phyloP scores from a whole-genome alignment of 805 yeast species.

The Nakazawaea sp. region DNA sequence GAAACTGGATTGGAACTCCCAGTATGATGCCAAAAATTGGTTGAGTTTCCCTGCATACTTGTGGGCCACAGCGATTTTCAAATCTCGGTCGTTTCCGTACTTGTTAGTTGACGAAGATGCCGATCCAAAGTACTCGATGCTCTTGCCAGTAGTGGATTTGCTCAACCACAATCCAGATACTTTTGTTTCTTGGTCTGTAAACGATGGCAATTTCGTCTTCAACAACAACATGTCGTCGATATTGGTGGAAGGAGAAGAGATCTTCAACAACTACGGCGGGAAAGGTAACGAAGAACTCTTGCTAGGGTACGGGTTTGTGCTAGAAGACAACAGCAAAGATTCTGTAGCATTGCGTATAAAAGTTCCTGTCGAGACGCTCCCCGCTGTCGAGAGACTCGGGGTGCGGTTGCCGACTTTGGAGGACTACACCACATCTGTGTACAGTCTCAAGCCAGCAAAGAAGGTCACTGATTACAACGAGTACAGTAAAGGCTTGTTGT shows the following conservation, averaged over 20 bases:
- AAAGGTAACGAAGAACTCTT: constrained; percentile 81
- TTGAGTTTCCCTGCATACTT: constrained; percentile 58
- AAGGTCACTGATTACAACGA: constrained; percentile 5
- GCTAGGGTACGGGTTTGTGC: constrained; percentile 75
- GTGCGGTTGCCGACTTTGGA: constrained; percentile 18
- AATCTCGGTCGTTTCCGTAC: constrained; percentile 78
- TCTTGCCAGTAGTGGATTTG: constrained; percentile 73
- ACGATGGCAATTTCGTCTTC: constrained; percentile 11
- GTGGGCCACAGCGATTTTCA: constrained; percentile 69
- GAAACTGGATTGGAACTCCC: constrained; percentile 11
- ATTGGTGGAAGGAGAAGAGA: constrained; percentile 31
- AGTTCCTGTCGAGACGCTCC: constrained; percentile 26
- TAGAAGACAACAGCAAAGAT: constrained; percentile 52
- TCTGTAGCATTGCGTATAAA: constrained; percentile 53
- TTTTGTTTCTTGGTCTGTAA: constrained; percentile 56
- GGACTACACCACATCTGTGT: constrained; percentile 22
- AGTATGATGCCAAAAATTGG: constrained; percentile 34
- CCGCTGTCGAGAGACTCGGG: constrained; percentile 14
- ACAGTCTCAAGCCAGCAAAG: constrained; percentile 7
- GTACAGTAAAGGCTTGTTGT: constrained; percentile 14
- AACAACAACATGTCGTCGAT: constrained; percentile 8
- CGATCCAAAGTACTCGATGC: constrained; percentile 47
- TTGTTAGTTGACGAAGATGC: constrained; percentile 38
- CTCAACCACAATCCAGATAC: constrained; percentile 64
- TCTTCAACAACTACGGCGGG: constrained; percentile 81